Conservation (phyloP, 306 rosid species). For the Inga laurina region DNA sequence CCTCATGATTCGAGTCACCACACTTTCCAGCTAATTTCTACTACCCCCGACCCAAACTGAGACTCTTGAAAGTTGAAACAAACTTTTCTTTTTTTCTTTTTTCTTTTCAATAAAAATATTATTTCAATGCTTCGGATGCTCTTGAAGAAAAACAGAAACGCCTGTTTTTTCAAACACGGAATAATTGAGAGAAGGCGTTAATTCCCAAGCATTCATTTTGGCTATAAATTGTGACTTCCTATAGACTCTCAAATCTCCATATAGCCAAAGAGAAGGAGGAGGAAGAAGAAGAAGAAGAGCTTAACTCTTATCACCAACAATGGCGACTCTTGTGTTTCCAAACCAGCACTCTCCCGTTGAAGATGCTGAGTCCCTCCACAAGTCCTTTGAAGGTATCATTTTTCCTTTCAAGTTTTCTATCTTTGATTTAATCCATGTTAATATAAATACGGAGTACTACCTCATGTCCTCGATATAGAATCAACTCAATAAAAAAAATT, state of each 20-base stretch:
- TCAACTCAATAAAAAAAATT: too few species aligned
- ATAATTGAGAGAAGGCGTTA: slow-evolving; percentile 31
- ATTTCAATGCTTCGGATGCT: not conserved
- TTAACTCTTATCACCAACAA: slow-evolving; percentile 6
- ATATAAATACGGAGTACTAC: too few species aligned
- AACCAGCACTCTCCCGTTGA: slow-evolving; percentile 34
- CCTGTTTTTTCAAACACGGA: slow-evolving; percentile 11
- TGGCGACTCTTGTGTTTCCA: slow-evolving; percentile 50
- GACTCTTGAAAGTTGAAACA: not conserved
- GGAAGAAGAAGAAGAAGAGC: not conserved
- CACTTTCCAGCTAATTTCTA: not conserved
- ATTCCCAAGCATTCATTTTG: not conserved
- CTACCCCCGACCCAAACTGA: too few species aligned
- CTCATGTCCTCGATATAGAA: too few species aligned
- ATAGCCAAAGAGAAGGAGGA: not conserved
- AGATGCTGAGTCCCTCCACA: slow-evolving; percentile 60
- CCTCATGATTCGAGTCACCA: not conserved
- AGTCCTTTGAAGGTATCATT: slow-evolving; percentile 51
- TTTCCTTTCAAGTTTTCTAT: not conserved
- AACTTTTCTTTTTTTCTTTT: not conserved
- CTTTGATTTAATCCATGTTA: too few species aligned
- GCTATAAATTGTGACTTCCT: slow-evolving; percentile 1
- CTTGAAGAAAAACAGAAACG: slow-evolving; percentile 12
- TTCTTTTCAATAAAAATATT: not conserved
- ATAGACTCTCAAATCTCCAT: not conserved